phyloP scores from a whole-genome alignment of 1,284 basidiomycete species.

The Leucocoprinus gongylophorus region DNA sequence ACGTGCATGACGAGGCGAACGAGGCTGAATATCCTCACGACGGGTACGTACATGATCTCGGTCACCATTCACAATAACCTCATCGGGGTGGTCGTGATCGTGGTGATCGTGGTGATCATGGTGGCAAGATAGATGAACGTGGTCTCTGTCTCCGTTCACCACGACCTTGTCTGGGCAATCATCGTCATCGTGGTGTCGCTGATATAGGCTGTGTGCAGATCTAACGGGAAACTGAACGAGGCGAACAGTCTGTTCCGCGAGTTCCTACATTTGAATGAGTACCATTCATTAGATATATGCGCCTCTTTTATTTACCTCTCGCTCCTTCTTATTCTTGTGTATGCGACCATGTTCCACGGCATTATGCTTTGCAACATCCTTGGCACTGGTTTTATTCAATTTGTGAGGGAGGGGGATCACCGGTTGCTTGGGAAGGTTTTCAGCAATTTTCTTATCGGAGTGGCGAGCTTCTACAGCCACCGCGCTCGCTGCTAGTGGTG shows the following conservation, averaged over 20 bases:
- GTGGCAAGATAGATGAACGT: background rate
- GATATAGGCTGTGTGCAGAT: background rate
- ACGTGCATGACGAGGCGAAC: background rate
- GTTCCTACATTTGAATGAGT: background rate
- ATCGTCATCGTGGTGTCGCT: background rate
- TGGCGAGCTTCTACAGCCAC: slow-evolving; percentile 31
- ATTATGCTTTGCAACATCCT: background rate
- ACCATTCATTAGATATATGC: background rate
- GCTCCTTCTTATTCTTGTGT: slow-evolving; percentile 1
- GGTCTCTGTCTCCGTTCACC: slow-evolving; percentile 4
- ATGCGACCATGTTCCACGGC: background rate
- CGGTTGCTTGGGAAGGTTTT: background rate
- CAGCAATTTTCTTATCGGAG: slow-evolving; percentile 10
- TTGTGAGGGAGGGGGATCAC: slow-evolving; percentile 5
- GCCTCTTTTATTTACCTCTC: background rate
- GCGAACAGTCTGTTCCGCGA: background rate
- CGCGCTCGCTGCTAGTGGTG: slow-evolving; percentile 26
- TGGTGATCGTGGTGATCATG: slow-evolving; percentile 1
- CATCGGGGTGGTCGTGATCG: slow-evolving; percentile 13
- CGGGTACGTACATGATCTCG: slow-evolving; percentile 4
- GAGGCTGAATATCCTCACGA: slow-evolving; percentile 14
- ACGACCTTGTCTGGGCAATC: slow-evolving; percentile 7
- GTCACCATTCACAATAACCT: slow-evolving; percentile 5
- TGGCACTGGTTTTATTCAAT: background rate
- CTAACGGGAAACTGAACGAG: background rate